A percentile compares a stretch with the other conserved stretches of the same genome.
Evolutionary conservation across 352 stramenopile genomes (phyloP).

Genomic region (Phytophthora citrophthora): DNA sequence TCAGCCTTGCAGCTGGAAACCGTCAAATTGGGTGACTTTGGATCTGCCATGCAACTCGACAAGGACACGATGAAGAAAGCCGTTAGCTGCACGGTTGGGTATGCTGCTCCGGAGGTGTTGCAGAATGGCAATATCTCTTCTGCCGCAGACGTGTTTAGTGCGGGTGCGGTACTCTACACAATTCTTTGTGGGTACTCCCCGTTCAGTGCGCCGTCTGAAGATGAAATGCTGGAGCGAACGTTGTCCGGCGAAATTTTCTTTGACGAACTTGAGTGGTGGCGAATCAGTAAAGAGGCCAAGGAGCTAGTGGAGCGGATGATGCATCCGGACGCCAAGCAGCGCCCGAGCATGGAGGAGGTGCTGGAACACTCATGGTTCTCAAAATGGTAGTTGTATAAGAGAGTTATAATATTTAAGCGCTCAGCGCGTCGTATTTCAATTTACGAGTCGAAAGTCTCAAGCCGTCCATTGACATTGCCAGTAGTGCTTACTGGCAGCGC

Average conservation of each 20-base stretch:
- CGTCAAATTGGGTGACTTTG: constrained; percentile 81
- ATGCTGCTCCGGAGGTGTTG: constrained; percentile 75
- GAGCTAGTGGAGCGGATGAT: constrained; percentile 72
- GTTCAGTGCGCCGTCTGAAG: constrained; percentile 65
- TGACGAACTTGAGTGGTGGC: constrained; percentile 60
- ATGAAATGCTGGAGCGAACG: constrained; percentile 65
- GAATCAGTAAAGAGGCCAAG: constrained; percentile 56
- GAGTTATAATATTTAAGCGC: constrained; percentile 32
- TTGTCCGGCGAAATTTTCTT: constrained; percentile 59
- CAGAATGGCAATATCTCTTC: constrained; percentile 52
- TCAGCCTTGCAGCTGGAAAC: constrained; percentile 51
- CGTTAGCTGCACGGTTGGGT: constrained; percentile 77
- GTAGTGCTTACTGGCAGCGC: too few species aligned
- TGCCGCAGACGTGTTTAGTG: constrained; percentile 81
- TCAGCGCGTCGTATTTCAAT: neutral
- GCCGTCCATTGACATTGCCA: too few species aligned
- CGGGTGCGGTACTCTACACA: constrained; percentile 72
- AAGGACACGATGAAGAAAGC: constrained; percentile 46
- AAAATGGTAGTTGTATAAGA: constrained; percentile 35
- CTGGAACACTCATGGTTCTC: constrained; percentile 65
- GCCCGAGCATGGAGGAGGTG: constrained; percentile 73
- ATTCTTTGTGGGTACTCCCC: constrained; percentile 71
- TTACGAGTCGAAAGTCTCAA: too few species aligned
- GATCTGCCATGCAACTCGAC: constrained; percentile 51
- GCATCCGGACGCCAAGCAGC: constrained; percentile 42